These are phyloP conservation scores for Anthoceros angustus DNA, from an alignment of 225 moss, liverwort and hornwort species.

Conservation along the genomic window DNA sequence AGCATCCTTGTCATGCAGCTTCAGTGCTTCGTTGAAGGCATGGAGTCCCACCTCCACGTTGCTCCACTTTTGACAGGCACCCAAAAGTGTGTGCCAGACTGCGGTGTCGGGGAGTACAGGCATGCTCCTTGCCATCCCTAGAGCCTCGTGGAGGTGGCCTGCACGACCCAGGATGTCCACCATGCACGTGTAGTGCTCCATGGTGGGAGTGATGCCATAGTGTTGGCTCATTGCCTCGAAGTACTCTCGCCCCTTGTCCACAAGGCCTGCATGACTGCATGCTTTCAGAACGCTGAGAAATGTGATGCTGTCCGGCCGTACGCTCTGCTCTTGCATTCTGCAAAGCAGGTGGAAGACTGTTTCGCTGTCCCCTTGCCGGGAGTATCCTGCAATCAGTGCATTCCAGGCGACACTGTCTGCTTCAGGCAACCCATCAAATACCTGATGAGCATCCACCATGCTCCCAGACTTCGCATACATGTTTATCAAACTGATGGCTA, in stretches of 20 bases:
- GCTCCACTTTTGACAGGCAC: not conserved
- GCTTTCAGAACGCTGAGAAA: not conserved
- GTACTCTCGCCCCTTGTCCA: not conserved
- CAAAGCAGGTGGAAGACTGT: not conserved
- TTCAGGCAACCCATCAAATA: not conserved
- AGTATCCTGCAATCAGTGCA: not conserved
- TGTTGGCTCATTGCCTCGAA: not conserved
- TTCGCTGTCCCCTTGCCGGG: not conserved
- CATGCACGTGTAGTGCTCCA: not conserved
- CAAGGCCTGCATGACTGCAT: not conserved
- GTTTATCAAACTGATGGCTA: not conserved
- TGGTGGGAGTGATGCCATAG: not conserved
- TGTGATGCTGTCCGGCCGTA: not conserved
- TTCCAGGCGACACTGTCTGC: not conserved
- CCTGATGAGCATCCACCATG: not conserved
- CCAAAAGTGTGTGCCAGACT: not conserved
- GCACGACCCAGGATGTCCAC: not conserved
- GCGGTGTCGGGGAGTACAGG: not conserved
- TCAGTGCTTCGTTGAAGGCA: not conserved
- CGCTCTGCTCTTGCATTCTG: not conserved
- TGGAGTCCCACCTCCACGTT: not conserved
- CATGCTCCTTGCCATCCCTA: not conserved
- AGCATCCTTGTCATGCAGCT: not conserved
- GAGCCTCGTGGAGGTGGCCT: not conserved
- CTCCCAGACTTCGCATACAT: not conserved